Evolutionary conservation across 495 filamentous ascomycete genomes (phyloP).

Genomic region (Neurospora intermedia): DNA sequence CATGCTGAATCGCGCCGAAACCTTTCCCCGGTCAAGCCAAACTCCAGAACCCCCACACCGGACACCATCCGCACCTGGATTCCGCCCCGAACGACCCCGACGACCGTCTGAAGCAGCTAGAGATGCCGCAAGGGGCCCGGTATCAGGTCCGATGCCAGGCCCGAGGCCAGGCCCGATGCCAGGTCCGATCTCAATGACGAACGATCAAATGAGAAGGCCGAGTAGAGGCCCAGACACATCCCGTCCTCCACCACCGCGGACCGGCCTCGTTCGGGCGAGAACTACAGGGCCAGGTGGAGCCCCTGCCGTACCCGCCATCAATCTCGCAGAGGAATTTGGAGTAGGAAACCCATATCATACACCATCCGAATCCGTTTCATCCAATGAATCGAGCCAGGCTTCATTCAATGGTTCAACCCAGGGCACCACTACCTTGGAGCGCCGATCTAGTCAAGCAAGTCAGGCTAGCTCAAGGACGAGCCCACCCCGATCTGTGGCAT

Average conservation of each 20-base stretch:
- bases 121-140: conserved; percentile 8
- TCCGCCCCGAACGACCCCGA: conserved; percentile 26
- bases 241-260: conserved; percentile 38
- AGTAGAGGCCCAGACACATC: conserved; percentile 39
- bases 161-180: conserved; percentile 7
- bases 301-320: conserved; percentile 29
- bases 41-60: conserved; percentile 27
- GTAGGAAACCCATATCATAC: conserved; percentile 49
- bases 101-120: conserved; percentile 19
- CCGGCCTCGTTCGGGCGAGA: conserved; percentile 27
- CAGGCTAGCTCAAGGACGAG: conserved; percentile 67
- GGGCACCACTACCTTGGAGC: conserved; percentile 2
- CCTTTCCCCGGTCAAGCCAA: conserved; percentile 38
- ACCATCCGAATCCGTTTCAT: conserved; percentile 55
- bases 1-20: conserved; percentile 41
- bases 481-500: conserved; percentile 37
- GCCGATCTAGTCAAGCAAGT: conserved; percentile 51
- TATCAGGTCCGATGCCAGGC: conserved; percentile 5
- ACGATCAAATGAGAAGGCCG: conserved; percentile 26
- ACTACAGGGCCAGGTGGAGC: conserved; percentile 11
- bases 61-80: conserved; percentile 33
- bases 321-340: conserved; percentile 42
- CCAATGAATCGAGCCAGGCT: conserved; percentile 45
- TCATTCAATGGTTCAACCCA: neutral
- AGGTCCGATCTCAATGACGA: conserved; percentile 7